Percentiles rank a stretch among this genome's conserved stretches.
phyloP scores from a whole-genome alignment of 2,329 filamentous ascomycete species.

The Escovopsis sp. region DNA sequence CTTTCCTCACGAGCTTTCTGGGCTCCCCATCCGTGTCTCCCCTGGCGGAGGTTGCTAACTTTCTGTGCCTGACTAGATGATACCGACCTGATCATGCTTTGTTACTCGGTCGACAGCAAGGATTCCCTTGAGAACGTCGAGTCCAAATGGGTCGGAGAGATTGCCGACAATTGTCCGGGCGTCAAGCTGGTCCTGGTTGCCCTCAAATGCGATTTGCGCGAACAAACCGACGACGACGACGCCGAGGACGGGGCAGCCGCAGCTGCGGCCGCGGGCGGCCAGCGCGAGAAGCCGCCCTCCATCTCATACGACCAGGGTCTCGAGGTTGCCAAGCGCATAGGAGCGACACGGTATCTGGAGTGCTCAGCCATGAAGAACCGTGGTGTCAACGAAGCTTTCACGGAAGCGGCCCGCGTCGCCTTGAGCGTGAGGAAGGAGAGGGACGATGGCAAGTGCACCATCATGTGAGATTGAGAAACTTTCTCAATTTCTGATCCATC shows the following conservation, averaged over 20 bases:
- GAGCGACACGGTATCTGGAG: slow-evolving; percentile 87
- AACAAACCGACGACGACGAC: slow-evolving; percentile 59
- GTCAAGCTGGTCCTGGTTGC: slow-evolving; percentile 92
- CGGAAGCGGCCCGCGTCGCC: slow-evolving; percentile 89
- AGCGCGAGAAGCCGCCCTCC: slow-evolving; percentile 50
- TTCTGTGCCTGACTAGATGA: slow-evolving; percentile 37
- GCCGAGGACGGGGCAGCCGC: slow-evolving; percentile 41
- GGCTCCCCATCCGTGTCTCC: too few relatives aligned
- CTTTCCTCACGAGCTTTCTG: not conserved
- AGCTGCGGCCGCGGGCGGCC: slow-evolving; percentile 16
- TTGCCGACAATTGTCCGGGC: slow-evolving; percentile 90
- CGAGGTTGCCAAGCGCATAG: slow-evolving; percentile 80
- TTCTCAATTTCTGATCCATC: not conserved
- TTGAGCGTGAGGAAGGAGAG: slow-evolving; percentile 55
- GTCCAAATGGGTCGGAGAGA: slow-evolving; percentile 96
- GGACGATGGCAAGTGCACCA: slow-evolving; percentile 43
- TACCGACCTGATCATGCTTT: slow-evolving; percentile 97
- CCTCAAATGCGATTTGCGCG: slow-evolving; percentile 89
- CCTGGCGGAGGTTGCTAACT: not conserved
- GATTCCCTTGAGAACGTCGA: slow-evolving; percentile 97
- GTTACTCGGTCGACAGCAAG: slow-evolving; percentile 92
- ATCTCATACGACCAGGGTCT: slow-evolving; percentile 88
- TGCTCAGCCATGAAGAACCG: slow-evolving; percentile 98
- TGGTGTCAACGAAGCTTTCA: slow-evolving; percentile 96
- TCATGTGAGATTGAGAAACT: slow-evolving; percentile 34